A percentile compares a stretch with the other conserved stretches of the same genome.
phyloP scores from a whole-genome alignment of 768 basidiomycete species.

The Daedaleopsis sinensis region DNA sequence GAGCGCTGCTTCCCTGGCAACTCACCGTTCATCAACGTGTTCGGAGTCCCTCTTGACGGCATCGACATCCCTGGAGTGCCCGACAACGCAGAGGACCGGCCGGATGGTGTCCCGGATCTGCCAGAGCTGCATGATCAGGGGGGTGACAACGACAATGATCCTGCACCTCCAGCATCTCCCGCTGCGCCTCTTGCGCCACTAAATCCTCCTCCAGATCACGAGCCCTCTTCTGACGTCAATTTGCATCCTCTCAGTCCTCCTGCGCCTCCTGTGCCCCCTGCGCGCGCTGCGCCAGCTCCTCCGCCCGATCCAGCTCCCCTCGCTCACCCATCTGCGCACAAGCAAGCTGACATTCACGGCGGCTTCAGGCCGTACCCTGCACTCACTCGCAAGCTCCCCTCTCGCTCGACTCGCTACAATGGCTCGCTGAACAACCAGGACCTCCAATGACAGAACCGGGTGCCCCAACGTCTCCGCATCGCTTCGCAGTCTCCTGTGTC shows the following conservation, averaged over 20 bases:
- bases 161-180: conserved; percentile 3
- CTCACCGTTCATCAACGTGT: conserved; percentile 8
- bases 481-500: background rate
- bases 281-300: conserved; percentile 1
- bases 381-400: conserved; percentile 7
- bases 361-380: conserved; percentile 5
- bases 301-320: background rate
- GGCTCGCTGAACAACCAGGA: conserved; percentile 7
- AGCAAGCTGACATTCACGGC: conserved; percentile 4
- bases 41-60: conserved; percentile 4
- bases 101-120: conserved; percentile 5
- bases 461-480: conserved; percentile 1
- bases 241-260: background rate
- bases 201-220: background rate
- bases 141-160: conserved; percentile 10
- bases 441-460: background rate
- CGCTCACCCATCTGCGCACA: background rate
- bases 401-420: conserved; percentile 1
- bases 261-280: conserved; percentile 8
- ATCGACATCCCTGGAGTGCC: conserved; percentile 4
- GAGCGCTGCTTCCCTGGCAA: conserved; percentile 13
- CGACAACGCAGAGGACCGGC: background rate
- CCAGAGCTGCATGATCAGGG: conserved; percentile 16
- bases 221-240: background rate
- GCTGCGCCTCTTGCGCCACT: background rate